Conservation (phyloP, 164 flowering plant genomes). For the Aristolochia fimbriata region DNA sequence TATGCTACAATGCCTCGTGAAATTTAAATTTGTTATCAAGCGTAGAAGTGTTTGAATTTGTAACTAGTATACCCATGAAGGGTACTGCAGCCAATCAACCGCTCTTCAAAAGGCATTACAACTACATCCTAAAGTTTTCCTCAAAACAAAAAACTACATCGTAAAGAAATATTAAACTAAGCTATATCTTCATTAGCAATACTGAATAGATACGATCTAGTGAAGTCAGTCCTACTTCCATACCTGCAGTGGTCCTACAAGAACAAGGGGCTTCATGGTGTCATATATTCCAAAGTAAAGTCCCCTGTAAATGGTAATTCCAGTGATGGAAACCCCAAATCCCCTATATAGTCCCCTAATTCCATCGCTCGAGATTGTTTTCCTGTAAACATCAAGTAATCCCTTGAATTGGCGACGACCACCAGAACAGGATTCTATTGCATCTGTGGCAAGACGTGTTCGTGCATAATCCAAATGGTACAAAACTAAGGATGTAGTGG, state of each 20-base stretch:
- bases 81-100: no score
- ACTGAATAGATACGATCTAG: no score
- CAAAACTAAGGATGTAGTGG: conserved; percentile 73
- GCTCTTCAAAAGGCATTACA: no score
- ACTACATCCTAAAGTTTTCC: no score
- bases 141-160: no score
- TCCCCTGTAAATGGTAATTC: conserved; percentile 88
- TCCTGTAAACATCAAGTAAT: conserved; percentile 68
- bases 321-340: conserved; percentile 85
- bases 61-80: no score
- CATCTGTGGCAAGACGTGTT: conserved; percentile 84
- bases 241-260: conserved; percentile 87
- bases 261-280: conserved; percentile 77
- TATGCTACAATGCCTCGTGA: no score
- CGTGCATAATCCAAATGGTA: conserved; percentile 95
- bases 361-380: conserved; percentile 81
- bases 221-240: neutral
- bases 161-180: no score
- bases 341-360: conserved; percentile 83
- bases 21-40: no score
- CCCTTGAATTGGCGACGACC: conserved; percentile 77
- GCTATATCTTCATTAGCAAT: no score
- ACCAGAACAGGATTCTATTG: conserved; percentile 33
- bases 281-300: conserved; percentile 96
- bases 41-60: no score